Conservation (phyloP, 495 filamentous ascomycete species). For the Daldinia bambusicola region DNA sequence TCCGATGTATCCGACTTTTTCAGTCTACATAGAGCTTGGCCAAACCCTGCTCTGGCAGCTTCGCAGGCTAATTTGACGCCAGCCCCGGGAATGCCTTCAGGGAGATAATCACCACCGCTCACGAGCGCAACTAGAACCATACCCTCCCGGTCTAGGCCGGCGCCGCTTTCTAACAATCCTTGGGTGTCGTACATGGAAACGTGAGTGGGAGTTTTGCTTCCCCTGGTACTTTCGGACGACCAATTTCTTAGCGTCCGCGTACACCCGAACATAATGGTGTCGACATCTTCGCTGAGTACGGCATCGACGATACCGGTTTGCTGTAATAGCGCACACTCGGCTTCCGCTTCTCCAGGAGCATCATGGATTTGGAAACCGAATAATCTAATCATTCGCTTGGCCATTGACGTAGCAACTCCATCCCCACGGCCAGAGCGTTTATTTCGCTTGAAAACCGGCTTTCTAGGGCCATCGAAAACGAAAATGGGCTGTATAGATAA, state of each 20-base stretch:
- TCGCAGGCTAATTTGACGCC: conserved; percentile 89
- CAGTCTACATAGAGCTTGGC: conserved; percentile 74
- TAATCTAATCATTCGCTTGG: conserved; percentile 80
- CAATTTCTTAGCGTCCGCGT: conserved; percentile 81
- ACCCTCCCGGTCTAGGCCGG: conserved; percentile 78
- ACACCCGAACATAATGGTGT: conserved; percentile 98
- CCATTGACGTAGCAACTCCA: conserved; percentile 66
- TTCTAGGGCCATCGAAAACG: conserved; percentile 92
- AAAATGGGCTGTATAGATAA: conserved; percentile 89
- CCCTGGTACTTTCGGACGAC: conserved; percentile 73
- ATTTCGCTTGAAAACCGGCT: conserved; percentile 91
- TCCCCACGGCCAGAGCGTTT: conserved; percentile 65
- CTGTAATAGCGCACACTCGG: conserved; percentile 92
- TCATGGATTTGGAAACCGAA: conserved; percentile 88
- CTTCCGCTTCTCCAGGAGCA: conserved; percentile 96
- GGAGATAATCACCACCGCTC: conserved; percentile 94
- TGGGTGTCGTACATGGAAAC: conserved; percentile 77
- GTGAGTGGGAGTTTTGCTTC: conserved; percentile 80
- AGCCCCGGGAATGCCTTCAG: conserved; percentile 87
- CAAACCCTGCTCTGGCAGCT: conserved; percentile 90
- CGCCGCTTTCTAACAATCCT: conserved; percentile 60
- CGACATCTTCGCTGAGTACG: conserved; percentile 96
- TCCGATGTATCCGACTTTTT: conserved; percentile 61
- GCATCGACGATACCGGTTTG: conserved; percentile 88
- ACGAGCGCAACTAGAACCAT: conserved; percentile 97